Conservation (phyloP, 495 filamentous ascomycete species). For the Astrothelium subdiscretum region DNA sequence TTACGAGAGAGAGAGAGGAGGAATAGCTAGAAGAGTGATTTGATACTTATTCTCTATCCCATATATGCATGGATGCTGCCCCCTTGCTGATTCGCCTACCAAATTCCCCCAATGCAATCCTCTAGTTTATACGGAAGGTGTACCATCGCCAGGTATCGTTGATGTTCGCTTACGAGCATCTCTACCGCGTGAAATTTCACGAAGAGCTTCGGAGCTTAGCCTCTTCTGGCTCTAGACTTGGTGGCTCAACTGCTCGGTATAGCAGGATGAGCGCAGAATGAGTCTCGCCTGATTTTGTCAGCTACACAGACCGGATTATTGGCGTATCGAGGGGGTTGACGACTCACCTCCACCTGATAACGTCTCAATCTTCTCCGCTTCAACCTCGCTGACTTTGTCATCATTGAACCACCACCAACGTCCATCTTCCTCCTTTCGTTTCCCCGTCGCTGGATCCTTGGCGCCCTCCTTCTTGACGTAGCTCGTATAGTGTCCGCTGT, state of each 20-base stretch:
- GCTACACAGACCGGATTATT: neutral
- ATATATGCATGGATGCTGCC: neutral
- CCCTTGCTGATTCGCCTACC: no score
- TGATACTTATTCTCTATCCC: neutral
- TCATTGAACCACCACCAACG: conserved; percentile 99
- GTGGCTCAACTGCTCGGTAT: conserved; percentile 70
- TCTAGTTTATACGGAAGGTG: neutral
- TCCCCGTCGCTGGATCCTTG: conserved; percentile 53
- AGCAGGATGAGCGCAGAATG: conserved; percentile 90
- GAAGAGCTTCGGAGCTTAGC: conserved; percentile 2
- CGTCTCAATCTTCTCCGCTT: conserved; percentile 78
- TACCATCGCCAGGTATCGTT: neutral
- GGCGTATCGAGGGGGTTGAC: neutral
- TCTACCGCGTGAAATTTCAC: neutral
- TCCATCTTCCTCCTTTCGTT: conserved; percentile 66
- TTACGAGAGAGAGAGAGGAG: neutral
- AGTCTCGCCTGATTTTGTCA: conserved; percentile 52
- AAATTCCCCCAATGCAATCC: neutral
- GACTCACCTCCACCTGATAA: conserved; percentile 75
- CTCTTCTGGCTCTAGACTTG: conserved; percentile 33
- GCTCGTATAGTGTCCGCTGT: conserved; percentile 94
- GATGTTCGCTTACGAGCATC: neutral
- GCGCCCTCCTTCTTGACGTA: conserved; percentile 84
- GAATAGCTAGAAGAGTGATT: neutral
- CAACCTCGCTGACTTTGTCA: conserved; percentile 90